Conservation (phyloP, 352 stramenopile genomes). For the Pythium utonaiense region DNA sequence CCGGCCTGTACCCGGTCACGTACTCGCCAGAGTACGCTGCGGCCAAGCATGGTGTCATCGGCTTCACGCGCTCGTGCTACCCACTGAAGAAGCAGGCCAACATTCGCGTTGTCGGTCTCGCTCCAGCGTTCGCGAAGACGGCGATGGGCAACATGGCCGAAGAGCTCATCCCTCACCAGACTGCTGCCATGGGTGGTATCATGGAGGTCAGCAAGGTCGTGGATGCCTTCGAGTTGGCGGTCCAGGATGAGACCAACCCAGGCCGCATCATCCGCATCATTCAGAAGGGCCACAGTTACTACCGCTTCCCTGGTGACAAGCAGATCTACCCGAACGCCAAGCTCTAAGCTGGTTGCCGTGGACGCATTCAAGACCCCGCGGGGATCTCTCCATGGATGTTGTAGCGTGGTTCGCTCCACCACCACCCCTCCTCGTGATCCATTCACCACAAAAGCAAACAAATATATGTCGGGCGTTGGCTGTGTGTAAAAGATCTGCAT, state of each 20-base stretch:
- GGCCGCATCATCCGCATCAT: constrained; percentile 59
- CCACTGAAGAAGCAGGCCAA: constrained; percentile 59
- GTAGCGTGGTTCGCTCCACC: too few species aligned
- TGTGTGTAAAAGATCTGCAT: constrained; percentile 1
- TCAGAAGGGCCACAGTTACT: constrained; percentile 44
- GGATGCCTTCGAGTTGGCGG: constrained; percentile 43
- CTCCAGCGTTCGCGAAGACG: constrained; percentile 66
- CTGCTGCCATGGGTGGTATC: constrained; percentile 43
- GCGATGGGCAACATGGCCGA: constrained; percentile 48
- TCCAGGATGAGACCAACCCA: constrained; percentile 54
- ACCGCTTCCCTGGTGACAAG: constrained; percentile 71
- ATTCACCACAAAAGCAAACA: not conserved
- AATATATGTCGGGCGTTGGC: not conserved
- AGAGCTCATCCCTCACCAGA: constrained; percentile 40
- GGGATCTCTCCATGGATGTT: too few species aligned
- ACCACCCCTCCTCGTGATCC: not conserved
- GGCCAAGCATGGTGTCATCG: constrained; percentile 70
- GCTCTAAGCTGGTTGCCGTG: constrained; percentile 24
- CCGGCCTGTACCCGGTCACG: constrained; percentile 42
- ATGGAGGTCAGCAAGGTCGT: constrained; percentile 46
- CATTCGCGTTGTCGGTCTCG: constrained; percentile 67
- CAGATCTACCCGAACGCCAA: constrained; percentile 65
- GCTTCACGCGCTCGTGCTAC: constrained; percentile 67
- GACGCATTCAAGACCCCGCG: too few species aligned
- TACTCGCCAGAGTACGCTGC: constrained; percentile 69